Evolutionary conservation across 441 rosid genomes (phyloP), one percentile per base, ranked within the genome.

Genomic region (Breynia disticha): DNA sequence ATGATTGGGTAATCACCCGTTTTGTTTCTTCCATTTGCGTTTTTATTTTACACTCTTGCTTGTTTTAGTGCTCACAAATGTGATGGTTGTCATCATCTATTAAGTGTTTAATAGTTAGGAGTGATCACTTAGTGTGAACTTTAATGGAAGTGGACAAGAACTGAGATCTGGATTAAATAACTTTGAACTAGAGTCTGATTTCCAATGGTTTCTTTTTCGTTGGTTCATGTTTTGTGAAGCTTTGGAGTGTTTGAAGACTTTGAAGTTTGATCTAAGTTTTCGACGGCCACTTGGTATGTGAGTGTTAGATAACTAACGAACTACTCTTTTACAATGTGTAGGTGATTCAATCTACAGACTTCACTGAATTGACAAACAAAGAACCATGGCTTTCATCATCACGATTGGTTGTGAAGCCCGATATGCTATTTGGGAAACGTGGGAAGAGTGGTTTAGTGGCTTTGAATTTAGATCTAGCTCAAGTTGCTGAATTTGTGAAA

Each of bases 391-490:
- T 91, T 35, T 82, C 87, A 1, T 79, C 91, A 9, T 77, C 83
- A 60, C 81, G 78, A 75, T 71, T 91, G 66, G 98, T 91, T 58
- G 95, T 88, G 61, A 91, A 91, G 65, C 98, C 98, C 16, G 98
- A 91, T 56, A 91, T 91, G 98, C 61, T 91, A 57, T 91, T 91
- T 59, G 97, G 97, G 11, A 91, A 91, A 63, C 95, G 95, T 43
- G 95, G 98, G 54, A 91, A 91, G 79, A 88, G 97, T 61, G 97
- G 97, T 2, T 73, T 91, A 56, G 97, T 88, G 35, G 91, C 97
- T 44, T 75, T 91, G 20, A 86, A 88, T 72, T 68, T 91, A 45
- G 95, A 86, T 77, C 75, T 88, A 61, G 87, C 86, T 73, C 79
- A 88, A 70, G 98, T 88, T 66, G 83, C 85, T 49, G 80, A 61